Conservation (phyloP, 1,139 yeast species). For the Protomyces inouyei region DNA sequence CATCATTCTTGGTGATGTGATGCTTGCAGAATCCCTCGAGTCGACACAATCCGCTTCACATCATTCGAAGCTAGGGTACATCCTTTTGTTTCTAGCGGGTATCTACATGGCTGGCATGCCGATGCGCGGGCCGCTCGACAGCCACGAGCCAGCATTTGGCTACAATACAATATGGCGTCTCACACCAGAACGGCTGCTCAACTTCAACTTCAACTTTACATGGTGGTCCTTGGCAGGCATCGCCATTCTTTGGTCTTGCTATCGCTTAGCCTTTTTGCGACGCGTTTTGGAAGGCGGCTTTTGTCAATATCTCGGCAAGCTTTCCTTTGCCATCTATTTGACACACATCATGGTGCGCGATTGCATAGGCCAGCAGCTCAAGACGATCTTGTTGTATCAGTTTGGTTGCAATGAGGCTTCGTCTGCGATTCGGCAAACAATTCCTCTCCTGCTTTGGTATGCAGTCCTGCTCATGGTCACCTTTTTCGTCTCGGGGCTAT, state of each 20-base stretch:
- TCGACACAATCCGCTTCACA: neutral
- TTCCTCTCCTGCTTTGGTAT: neutral
- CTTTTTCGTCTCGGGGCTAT: neutral
- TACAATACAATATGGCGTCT: neutral
- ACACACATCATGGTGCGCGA: slow-evolving; percentile 15
- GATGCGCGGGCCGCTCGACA: neutral
- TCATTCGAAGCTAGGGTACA: neutral
- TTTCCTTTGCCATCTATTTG: slow-evolving; percentile 17
- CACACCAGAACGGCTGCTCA: slow-evolving; percentile 3
- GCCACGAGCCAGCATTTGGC: neutral
- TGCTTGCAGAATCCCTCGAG: neutral
- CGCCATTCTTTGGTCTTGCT: neutral
- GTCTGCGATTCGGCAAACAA: neutral
- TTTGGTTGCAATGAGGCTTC: neutral
- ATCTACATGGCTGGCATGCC: slow-evolving; percentile 13
- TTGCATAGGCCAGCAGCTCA: slow-evolving; percentile 4
- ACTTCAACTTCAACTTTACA: slow-evolving; percentile 4
- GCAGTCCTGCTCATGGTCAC: neutral
- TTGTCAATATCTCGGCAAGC: slow-evolving; percentile 15
- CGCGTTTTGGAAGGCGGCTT: neutral
- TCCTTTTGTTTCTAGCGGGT: neutral
- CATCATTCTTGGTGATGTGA: slow-evolving; percentile 1
- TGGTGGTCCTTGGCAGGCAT: slow-evolving; percentile 5
- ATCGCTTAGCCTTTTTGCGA: neutral
- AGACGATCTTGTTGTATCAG: neutral